Percentiles rank a stretch among this genome's conserved stretches.
Conservation (phyloP, 805 yeast genomes). For the Metschnikowia continentalis region DNA sequence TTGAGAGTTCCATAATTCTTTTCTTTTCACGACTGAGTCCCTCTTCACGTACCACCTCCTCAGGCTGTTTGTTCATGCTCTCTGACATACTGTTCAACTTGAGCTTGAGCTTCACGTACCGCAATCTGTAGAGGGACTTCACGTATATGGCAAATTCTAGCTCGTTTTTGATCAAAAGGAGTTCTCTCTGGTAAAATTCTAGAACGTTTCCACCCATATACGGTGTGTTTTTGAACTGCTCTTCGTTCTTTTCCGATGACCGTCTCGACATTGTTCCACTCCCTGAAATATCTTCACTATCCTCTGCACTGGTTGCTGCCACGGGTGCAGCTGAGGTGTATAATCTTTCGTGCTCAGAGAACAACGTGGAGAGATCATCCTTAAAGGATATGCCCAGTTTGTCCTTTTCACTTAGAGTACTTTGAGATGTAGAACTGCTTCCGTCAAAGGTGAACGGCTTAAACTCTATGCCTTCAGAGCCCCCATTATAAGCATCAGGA, state of each 20-base stretch:
- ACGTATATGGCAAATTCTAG: constrained; percentile 55
- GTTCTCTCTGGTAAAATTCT: constrained; percentile 54
- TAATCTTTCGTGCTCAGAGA: constrained; percentile 33
- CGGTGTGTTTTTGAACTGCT: neutral
- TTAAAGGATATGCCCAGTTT: neutral
- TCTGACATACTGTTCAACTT: constrained; percentile 9
- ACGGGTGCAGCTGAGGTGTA: constrained; percentile 12
- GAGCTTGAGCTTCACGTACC: constrained; percentile 14
- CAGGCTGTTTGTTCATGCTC: neutral
- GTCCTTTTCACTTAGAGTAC: neutral
- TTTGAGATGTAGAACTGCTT: neutral
- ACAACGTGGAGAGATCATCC: constrained; percentile 19
- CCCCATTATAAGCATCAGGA: neutral
- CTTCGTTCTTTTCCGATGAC: neutral
- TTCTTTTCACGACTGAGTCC: constrained; percentile 2
- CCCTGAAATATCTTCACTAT: neutral
- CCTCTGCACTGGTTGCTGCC: neutral
- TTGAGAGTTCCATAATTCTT: constrained; percentile 11
- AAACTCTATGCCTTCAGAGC: constrained; percentile 3
- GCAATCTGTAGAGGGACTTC: constrained; percentile 34
- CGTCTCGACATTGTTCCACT: neutral
- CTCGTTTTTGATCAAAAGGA: constrained; percentile 55
- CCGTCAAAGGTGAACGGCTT: constrained; percentile 12
- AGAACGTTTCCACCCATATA: constrained; percentile 20
- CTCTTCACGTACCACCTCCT: constrained; percentile 8